Percentiles rank a stretch among this genome's conserved stretches.
Conservation (phyloP, 2,329 filamentous ascomycete species). For the Colletotrichum orbiculare region DNA sequence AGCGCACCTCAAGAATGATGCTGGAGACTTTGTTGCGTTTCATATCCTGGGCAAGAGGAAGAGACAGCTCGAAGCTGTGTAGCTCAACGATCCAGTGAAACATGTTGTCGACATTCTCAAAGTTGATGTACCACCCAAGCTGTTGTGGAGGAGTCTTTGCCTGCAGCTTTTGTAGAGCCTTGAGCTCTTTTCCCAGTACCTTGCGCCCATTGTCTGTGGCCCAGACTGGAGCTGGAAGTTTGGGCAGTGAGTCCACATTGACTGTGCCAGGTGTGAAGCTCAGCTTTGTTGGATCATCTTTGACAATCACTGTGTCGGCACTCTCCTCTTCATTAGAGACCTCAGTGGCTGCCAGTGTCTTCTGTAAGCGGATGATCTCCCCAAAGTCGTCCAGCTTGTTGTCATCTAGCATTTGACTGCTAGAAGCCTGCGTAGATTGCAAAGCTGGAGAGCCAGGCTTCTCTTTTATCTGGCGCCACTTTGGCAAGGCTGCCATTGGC, state of each 20-base stretch:
- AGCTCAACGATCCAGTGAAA: conserved; percentile 95
- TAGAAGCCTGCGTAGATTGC: neutral
- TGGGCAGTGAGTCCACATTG: conserved; percentile 69
- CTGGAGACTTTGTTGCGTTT: conserved; percentile 69
- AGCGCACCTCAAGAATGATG: conserved; percentile 84
- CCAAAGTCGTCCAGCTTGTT: conserved; percentile 38
- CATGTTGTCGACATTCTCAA: conserved; percentile 73
- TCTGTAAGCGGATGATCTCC: conserved; percentile 38
- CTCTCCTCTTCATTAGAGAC: neutral
- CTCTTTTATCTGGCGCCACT: conserved; percentile 9
- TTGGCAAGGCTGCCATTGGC: conserved; percentile 44
- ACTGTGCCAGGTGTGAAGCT: conserved; percentile 75
- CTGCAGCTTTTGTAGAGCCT: conserved; percentile 73
- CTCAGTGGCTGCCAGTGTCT: neutral
- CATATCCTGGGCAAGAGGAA: conserved; percentile 83
- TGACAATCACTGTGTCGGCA: neutral
- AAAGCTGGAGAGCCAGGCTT: neutral
- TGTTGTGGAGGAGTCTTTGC: conserved; percentile 67
- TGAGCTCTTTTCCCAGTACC: conserved; percentile 73
- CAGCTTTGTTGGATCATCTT: conserved; percentile 41
- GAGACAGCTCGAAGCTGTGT: conserved; percentile 77
- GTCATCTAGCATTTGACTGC: neutral
- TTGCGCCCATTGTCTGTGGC: conserved; percentile 71
- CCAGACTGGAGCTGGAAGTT: conserved; percentile 74
- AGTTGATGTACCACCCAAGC: conserved; percentile 87